These are phyloP conservation scores for Claviceps capensis DNA, from an alignment of 2,329 filamentous ascomycete species.

Conservation along the genomic window DNA sequence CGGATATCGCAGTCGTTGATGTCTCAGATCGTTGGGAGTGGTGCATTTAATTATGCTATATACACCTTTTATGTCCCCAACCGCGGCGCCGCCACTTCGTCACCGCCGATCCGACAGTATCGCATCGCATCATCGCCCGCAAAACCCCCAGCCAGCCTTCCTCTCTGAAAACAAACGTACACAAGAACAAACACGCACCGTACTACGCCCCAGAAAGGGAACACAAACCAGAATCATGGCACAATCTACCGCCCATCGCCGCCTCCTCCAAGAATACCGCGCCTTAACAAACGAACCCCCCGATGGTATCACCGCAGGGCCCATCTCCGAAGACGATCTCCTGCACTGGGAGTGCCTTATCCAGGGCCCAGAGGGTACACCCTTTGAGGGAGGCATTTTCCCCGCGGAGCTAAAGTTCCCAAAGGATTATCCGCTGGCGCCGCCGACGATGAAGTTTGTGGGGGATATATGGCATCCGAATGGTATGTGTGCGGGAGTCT, in stretches of 20 bases:
- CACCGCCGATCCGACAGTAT: neutral
- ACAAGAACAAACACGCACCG: neutral
- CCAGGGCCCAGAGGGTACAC: constrained; percentile 86
- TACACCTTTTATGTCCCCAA: accelerated
- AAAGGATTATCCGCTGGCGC: constrained; percentile 90
- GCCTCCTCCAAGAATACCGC: constrained; percentile 93
- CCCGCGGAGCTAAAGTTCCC: constrained; percentile 91
- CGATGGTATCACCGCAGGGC: constrained; percentile 94
- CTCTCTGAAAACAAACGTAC: neutral
- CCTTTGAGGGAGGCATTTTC: constrained; percentile 92
- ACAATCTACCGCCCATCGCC: constrained; percentile 52
- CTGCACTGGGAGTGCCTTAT: constrained; percentile 95
- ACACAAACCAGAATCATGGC: constrained; percentile 28
- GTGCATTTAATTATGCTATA: neutral
- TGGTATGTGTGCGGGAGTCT: constrained; percentile 35
- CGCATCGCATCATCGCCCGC: neutral
- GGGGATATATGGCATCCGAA: constrained; percentile 96
- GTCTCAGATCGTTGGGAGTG: neutral
- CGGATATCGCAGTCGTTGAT: neutral
- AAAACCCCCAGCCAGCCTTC: neutral
- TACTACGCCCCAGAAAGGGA: neutral
- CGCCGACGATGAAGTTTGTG: constrained; percentile 90
- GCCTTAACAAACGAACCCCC: constrained; percentile 86
- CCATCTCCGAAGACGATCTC: constrained; percentile 86
- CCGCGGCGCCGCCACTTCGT: neutral